Percentiles rank a stretch among this genome's conserved stretches.
Conservation (phyloP, 2,329 filamentous ascomycete species). For the Eutypella sp. region DNA sequence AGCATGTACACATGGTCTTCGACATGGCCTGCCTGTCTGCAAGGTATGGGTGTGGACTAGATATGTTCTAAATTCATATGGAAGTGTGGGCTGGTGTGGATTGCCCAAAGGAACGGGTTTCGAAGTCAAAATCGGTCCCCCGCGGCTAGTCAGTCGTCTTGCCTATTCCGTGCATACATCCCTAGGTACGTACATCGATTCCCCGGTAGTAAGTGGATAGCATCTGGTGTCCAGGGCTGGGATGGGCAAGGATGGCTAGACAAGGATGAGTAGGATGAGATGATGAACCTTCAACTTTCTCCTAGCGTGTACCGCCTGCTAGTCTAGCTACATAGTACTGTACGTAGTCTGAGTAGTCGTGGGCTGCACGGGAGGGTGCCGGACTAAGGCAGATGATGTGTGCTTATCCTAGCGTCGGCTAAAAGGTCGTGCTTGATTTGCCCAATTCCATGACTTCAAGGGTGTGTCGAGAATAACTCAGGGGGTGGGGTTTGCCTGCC, state of each 20-base stretch:
- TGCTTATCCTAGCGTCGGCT: slow-evolving; percentile 15
- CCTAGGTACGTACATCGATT: not conserved
- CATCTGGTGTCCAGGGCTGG: not conserved
- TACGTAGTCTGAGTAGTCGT: slow-evolving; percentile 4
- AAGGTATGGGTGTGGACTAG: not conserved
- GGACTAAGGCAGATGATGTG: slow-evolving; percentile 15
- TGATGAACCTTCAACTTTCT: no score
- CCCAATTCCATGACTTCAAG: slow-evolving; percentile 6
- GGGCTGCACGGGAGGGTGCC: slow-evolving; percentile 13
- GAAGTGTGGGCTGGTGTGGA: not conserved
- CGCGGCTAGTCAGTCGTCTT: not conserved
- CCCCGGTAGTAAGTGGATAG: not conserved
- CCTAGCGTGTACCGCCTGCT: no score
- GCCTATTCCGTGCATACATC: not conserved
- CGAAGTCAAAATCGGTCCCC: not conserved
- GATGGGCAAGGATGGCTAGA: not conserved
- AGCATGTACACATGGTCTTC: not conserved
- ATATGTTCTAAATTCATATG: slow-evolving; percentile 1
- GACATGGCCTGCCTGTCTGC: not conserved
- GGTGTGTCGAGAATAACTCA: slow-evolving; percentile 1
- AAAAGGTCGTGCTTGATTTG: slow-evolving; percentile 10
- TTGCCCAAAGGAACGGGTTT: not conserved
- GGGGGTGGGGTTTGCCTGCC: slow-evolving; percentile 6
- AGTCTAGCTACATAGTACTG: no score
- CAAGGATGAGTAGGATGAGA: no score